A percentile compares a stretch with the other conserved stretches of the same genome.
phyloP scores from a whole-genome alignment of 1,284 basidiomycete genomes.

The Phenoliferia sp. region DNA sequence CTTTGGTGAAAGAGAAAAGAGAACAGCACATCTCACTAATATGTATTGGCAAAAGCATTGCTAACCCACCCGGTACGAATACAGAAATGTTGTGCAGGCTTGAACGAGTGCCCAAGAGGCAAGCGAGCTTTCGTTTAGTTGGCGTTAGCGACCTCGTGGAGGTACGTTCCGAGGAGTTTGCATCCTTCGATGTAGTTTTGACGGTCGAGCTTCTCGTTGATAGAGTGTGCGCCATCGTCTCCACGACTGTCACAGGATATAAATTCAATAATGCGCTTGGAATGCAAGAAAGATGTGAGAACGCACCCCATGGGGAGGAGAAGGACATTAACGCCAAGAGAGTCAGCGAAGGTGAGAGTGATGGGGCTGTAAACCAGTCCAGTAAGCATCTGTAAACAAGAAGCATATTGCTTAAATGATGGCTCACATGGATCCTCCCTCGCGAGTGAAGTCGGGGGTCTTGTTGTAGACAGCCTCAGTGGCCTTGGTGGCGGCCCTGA shows the following conservation, averaged over 20 bases:
- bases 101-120: too few species aligned
- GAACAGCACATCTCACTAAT: too few species aligned
- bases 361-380: conserved; percentile 47
- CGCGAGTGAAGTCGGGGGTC: conserved; percentile 81
- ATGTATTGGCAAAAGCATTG: too few species aligned
- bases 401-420: not conserved
- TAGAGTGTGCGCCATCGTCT: conserved; percentile 43
- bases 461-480: conserved; percentile 74
- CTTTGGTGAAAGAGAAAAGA: too few species aligned
- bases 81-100: not conserved
- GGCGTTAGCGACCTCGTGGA: conserved; percentile 20
- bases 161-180: conserved; percentile 46
- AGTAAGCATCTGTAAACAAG: not conserved
- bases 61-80: not conserved
- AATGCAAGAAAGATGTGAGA: not conserved
- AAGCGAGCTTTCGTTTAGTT: not conserved
- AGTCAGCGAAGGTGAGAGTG: conserved; percentile 90
- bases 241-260: not conserved
- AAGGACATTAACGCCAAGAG: conserved; percentile 55
- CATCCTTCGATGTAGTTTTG: conserved; percentile 85
- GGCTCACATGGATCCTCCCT: conserved; percentile 78
- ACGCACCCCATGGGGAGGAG: conserved; percentile 60
- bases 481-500: conserved; percentile 80
- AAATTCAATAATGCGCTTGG: not conserved
- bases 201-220: conserved; percentile 92